Base-by-base conservation (phyloP, 2,329 filamentous ascomycete species). In the Aspergillus neotritici region DNA sequence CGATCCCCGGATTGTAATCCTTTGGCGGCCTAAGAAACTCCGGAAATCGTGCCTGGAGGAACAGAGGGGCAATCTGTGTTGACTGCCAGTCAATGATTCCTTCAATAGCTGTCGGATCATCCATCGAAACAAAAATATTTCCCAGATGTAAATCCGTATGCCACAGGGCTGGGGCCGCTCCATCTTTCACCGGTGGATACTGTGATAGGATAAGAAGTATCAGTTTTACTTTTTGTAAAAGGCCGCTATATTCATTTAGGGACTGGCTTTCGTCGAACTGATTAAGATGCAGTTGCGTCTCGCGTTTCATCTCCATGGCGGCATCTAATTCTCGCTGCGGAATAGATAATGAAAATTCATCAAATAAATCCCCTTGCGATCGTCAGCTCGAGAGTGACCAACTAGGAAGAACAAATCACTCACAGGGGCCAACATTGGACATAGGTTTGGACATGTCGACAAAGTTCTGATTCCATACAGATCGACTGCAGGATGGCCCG, bases 31-130 rank as follows among this genome's bases (percentile, higher is more conserved):
- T 35, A 2, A 57, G 41, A 17, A 60, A 60, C 1, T 50, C 45
- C 0, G 54, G 51, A 14, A 58, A 56, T 8, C 14, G 48, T 32
- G 50, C 44, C 17, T 60, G 56, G 25, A 55, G 31, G 28, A 61
- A 56, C 17, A 55, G 16, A 33, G 60, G 60, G 13, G 40, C 37
- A 15, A 49, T 15, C 12, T 47, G 43, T 21, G 50, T 12, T 31
- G 53, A 58, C 25, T 58, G 52, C 57, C 54, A 61, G 34, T 60
- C 54, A 28, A 61, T 58, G 12, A 59, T 50, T 11, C 52, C 49
- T 43, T 52, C 38, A 41, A 61, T 54, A 1, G 30, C 39, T 34
- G 49, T 55, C 21, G 48, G 45, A 30, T 54, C 44, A 29, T 56
- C 42, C 1, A 41, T 8, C 4, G 50, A 51, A 17, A 58, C 50